These are phyloP conservation scores for Loxodes magnus DNA, from an alignment of 73 alveolate species.

Conservation along the genomic window DNA sequence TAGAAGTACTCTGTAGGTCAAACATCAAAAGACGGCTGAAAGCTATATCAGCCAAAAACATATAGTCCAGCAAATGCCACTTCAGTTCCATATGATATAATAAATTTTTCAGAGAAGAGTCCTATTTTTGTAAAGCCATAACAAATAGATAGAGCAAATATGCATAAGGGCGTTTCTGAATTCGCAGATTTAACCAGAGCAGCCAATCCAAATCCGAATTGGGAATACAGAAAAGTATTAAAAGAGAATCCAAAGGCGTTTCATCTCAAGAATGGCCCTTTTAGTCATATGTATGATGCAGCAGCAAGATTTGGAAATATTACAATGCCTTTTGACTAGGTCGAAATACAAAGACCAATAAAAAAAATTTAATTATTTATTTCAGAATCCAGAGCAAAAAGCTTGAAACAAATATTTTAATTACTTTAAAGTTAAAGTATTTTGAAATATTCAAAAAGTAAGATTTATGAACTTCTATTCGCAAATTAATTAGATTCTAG, in stretches of 20 bases:
- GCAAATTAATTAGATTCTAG: no score
- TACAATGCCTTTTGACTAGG: constrained; percentile 33
- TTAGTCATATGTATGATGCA: constrained; percentile 79
- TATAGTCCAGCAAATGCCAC: constrained; percentile 5
- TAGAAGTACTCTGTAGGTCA: no score
- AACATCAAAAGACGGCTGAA: no score
- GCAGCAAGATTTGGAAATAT: constrained; percentile 75
- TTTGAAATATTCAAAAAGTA: no score
- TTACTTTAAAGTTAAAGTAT: no score
- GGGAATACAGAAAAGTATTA: constrained; percentile 31
- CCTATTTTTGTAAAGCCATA: constrained; percentile 36
- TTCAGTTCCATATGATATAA: constrained; percentile 13
- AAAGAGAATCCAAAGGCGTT: constrained; percentile 49
- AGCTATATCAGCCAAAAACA: constrained; percentile 11
- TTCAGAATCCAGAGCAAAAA: no score
- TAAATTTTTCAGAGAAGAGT: constrained; percentile 31
- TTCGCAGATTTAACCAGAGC: constrained; percentile 39
- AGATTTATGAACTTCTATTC: no score
- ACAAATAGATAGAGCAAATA: constrained; percentile 41
- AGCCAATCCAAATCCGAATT: constrained; percentile 43
- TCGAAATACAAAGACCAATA: no score
- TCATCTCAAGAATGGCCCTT: constrained; percentile 55
- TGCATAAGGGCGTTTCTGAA: constrained; percentile 63
- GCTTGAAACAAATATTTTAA: no score
- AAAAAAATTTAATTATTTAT: no score